Base-by-base conservation (phyloP, 2,329 filamentous ascomycete genomes). In the Thielaviopsis populi region DNA sequence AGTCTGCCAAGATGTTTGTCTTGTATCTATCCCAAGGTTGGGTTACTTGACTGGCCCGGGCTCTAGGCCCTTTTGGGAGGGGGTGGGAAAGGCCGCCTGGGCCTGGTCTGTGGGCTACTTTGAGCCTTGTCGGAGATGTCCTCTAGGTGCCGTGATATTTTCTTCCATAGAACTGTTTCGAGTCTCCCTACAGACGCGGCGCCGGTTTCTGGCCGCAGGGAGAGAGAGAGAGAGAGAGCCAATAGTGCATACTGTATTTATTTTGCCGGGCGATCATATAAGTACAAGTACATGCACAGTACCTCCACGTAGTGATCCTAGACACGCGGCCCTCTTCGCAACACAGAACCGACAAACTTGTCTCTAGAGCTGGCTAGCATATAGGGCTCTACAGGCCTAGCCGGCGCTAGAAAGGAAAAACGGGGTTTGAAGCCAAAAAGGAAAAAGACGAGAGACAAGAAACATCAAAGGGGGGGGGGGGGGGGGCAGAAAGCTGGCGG, bases 401-500 rank as follows among this genome's bases (percentile, higher is more conserved):
- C 33, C 27, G 10, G 33, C 33, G 8, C 33, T 37, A 37, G 54
- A 58, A 58, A 58, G 48, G 40, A 61, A 10, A 30, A 46, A 61
- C 15, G 42, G 1, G 5, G 15, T 3, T 61, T n/a, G 41, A 37
- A 22, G 27, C 24, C 7, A 61, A 50, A 50, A 43, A 53, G 24
- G 50, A 65, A 40, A 58, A 19, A 56, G 40, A 40, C 53, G 19
- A 50, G 63, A 50, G 66, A 42, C 64, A 61, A 63, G 61, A 65
- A 11, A 67, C 42, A 65, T 50, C 56, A 37, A 22, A 46, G 42
- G 42, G 42, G 3, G 41, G 50, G 30, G n/a, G 41, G 50, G 30
- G n/a, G 27, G 24, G 27, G 50, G 8, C 2, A 56, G 13, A 33
- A 17, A 24, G 33, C 61, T 30, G 19, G 42, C 43, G 40, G 33